phyloP scores from a whole-genome alignment of 1,139 yeast species.

The Geotrichum aggregatum region DNA sequence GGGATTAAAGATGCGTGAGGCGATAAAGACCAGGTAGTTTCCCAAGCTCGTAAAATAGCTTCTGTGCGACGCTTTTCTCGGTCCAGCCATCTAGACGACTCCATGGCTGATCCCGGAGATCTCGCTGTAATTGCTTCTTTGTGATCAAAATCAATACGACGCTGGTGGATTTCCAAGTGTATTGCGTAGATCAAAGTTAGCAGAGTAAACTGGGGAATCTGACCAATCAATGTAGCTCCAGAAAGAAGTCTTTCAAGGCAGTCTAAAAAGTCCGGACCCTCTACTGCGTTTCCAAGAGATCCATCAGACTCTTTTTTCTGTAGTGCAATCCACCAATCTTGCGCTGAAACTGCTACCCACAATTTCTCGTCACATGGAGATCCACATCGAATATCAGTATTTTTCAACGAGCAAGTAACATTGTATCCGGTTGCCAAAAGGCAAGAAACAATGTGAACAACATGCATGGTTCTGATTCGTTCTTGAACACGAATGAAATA shows the following conservation, averaged over 20 bases:
- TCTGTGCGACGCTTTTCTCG: conserved; percentile 30
- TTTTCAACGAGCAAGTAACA: conserved; percentile 52
- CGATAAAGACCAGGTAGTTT: conserved; percentile 40
- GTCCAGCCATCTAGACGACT: conserved; percentile 27
- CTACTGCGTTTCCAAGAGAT: conserved; percentile 28
- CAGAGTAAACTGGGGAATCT: conserved; percentile 46
- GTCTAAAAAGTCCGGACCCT: conserved; percentile 31
- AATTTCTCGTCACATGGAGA: conserved; percentile 67
- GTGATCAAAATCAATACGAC: conserved; percentile 27
- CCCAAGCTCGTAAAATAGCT: conserved; percentile 39
- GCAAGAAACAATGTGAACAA: conserved; percentile 67
- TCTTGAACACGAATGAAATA: conserved; percentile 79
- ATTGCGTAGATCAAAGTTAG: conserved; percentile 65
- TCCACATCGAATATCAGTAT: conserved; percentile 68
- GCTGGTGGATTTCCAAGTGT: conserved; percentile 59
- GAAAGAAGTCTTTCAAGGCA: conserved; percentile 29
- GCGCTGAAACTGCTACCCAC: conserved; percentile 59
- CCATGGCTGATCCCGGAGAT: not conserved
- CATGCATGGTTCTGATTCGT: conserved; percentile 79
- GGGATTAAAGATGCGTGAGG: conserved; percentile 41
- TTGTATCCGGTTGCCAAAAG: conserved; percentile 66
- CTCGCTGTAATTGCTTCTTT: conserved; percentile 1
- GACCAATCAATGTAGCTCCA: conserved; percentile 35
- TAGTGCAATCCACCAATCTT: conserved; percentile 52
- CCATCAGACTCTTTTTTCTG: conserved; percentile 32